Conservation (phyloP, 78 protist genomes). For the Dictyostelium intermedium region DNA sequence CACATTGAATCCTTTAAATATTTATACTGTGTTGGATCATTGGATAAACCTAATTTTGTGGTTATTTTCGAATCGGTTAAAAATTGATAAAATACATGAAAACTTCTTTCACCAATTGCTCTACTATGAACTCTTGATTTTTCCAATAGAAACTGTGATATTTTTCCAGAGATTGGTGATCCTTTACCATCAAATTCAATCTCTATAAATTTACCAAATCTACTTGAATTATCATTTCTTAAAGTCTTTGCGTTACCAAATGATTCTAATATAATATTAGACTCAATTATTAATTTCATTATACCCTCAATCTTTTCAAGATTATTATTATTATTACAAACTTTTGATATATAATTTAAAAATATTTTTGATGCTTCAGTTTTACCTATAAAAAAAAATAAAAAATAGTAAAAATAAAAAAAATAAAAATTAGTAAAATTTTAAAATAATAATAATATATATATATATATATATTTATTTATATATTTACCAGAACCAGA, state of each 20-base stretch:
- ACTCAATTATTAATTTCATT: constrained; percentile 78
- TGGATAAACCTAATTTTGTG: constrained; percentile 12
- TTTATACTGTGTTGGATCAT: constrained; percentile 56
- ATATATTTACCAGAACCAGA: constrained; percentile 87
- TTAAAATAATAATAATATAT: neutral
- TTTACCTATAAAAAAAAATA: constrained; percentile 82
- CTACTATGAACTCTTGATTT: constrained; percentile 87
- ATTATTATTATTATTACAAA: constrained; percentile 35
- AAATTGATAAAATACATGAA: constrained; percentile 97
- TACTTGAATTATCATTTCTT: constrained; percentile 80
- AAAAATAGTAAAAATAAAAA: neutral
- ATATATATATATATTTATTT: too few relatives aligned
- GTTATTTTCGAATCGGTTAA: neutral
- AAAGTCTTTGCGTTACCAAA: constrained; percentile 97
- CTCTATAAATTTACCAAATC: constrained; percentile 94
- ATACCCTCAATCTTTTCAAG: constrained; percentile 62
- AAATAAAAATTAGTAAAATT: neutral
- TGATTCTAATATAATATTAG: constrained; percentile 93
- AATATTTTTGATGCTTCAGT: constrained; percentile 85
- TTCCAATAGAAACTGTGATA: constrained; percentile 90
- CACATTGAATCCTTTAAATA: constrained; percentile 72
- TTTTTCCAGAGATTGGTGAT: constrained; percentile 90
- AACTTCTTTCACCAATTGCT: constrained; percentile 91
- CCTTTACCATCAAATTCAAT: constrained; percentile 91
- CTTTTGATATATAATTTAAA: constrained; percentile 92